Base-by-base conservation (phyloP, 768 basidiomycete species). In the Tulasnella sp. region DNA sequence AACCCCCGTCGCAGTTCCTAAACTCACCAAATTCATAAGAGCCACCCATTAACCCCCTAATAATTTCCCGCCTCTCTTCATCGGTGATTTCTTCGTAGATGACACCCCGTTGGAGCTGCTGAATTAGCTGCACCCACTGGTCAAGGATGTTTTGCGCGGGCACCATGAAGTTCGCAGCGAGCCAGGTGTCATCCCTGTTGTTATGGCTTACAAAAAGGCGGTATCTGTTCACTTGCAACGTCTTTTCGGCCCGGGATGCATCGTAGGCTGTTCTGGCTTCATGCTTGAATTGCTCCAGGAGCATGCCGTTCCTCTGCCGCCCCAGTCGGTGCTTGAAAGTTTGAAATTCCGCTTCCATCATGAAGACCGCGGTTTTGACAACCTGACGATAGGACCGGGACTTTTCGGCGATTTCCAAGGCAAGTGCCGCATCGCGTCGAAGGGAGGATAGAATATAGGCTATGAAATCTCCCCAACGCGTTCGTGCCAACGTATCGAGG, bases 311-410 rank as follows among this genome's bases (percentile, higher is more conserved):
- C 4, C 71, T 40, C 13, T 72, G 71, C 9, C 35, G 39, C 11
- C 39, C 71, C n/a, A 72, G 13, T 13, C 37, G 71, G 10, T 40
- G 71, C 23, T 26, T 72, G 39, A 72, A 72, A 6, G 71, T 32
- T 11, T 37, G 71, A 61, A 91, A 80, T 9, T 85, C 81, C 29
- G 87, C 83, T 51, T 88, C 85, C 85, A 90, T 84, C 44, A 81
- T 78, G 39, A 88, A 83, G 32, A 89, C 82, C 29, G 81, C 79
- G 57, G 87, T 87, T 32, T 81, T 86, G 9, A 88, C 86, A 77
- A 87, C 83, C 80, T 91, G 89, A 37, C 89, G 88, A 78, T 86
- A 87, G 16, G 87, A 86, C 77, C 86, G 87, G 6, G 90, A 89
- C 55, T 85, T 83, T 48, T 83, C 81, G 1, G 90, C 88, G 44